Conservation (phyloP, 169 alveolate species). For the Plasmodium yoelii region DNA sequence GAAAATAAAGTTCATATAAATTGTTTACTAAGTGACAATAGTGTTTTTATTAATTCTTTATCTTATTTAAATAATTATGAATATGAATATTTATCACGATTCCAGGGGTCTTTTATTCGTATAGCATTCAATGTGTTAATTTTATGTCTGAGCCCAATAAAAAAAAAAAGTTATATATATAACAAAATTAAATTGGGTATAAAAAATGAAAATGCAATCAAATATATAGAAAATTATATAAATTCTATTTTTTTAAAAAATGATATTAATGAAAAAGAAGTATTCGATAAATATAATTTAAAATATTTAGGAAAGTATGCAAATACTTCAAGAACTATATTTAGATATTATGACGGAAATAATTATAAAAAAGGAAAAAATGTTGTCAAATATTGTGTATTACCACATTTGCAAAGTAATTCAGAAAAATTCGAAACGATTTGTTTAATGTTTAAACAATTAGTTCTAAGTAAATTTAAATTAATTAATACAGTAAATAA, state of each 20-base stretch:
- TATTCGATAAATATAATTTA: conserved; percentile 88
- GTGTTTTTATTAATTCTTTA: conserved; percentile 87
- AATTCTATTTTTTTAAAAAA: conserved; percentile 81
- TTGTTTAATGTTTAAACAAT: conserved; percentile 95
- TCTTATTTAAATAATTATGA: conserved; percentile 88
- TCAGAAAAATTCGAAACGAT: conserved; percentile 95
- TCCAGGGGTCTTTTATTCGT: conserved; percentile 3
- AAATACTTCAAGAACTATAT: conserved; percentile 86
- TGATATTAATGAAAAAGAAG: conserved; percentile 87
- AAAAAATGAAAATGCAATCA: conserved; percentile 58
- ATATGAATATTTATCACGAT: conserved; percentile 51
- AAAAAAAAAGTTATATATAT: conserved; percentile 53
- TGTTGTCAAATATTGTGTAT: conserved; percentile 93
- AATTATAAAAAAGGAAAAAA: conserved; percentile 94
- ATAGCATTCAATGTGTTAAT: conserved; percentile 31
- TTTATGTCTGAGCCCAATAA: conserved; percentile 58
- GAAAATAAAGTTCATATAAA: conserved; percentile 85
- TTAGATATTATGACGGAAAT: conserved; percentile 92
- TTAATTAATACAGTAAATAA: conserved; percentile 80
- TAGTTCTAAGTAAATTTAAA: conserved; percentile 93
- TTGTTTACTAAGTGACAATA: conserved; percentile 90
- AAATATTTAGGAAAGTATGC: conserved; percentile 87
- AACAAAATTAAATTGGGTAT: conserved; percentile 60
- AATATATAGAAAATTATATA: conserved; percentile 77
- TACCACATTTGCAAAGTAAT: conserved; percentile 94